Base-by-base conservation (phyloP, 768 basidiomycete species). In the Leccinum broughii region DNA sequence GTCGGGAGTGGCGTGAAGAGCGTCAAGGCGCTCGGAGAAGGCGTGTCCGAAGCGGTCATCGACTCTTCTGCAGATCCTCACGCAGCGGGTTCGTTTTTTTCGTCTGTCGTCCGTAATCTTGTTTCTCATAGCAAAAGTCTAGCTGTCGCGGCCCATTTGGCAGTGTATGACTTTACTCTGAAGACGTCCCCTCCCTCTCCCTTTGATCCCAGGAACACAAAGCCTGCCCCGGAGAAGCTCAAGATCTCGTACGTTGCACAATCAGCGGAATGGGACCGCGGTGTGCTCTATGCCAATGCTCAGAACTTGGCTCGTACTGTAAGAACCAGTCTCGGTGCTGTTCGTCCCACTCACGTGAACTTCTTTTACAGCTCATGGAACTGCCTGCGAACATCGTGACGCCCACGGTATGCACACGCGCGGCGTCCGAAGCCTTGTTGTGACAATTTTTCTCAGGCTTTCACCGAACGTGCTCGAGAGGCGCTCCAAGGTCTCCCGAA, bases 321-420 rank as follows among this genome's bases (percentile, higher is more conserved):
- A 72, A 58, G 80, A 54, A 51, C 51, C 50, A 30, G 2, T 17
- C 44, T 14, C 37, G 28, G 15, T 49, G 22, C 15, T 41, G 13
- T 30, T 26, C 4, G 3, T 20, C 30, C 6, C 2, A 7, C 51
- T 55, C 24, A 55, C 51, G 24, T 37, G n/a, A 54, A 24, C 37
- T 46, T 59, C 37, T 44, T 44, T 44, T n/a, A 30, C 50, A 92
- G 89, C 80, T 95, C 51, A 88, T 85, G 85, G 93, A 95, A 74
- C 76, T 90, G 6, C 93, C 93, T 55, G 92, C 85, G 1, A 95
- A 95, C 72, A 84, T 93, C 73, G 77, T 92, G 79, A 93, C 92
- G 2, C 93, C 92, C 9, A 92, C 91, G 14, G 88, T 88, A 66
- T 49, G 80, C 71, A 55, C 24, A 1, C 3, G 14, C 46, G 15